Conservation (phyloP, 352 stramenopile genomes). For the Phytophthora nicotianae region DNA sequence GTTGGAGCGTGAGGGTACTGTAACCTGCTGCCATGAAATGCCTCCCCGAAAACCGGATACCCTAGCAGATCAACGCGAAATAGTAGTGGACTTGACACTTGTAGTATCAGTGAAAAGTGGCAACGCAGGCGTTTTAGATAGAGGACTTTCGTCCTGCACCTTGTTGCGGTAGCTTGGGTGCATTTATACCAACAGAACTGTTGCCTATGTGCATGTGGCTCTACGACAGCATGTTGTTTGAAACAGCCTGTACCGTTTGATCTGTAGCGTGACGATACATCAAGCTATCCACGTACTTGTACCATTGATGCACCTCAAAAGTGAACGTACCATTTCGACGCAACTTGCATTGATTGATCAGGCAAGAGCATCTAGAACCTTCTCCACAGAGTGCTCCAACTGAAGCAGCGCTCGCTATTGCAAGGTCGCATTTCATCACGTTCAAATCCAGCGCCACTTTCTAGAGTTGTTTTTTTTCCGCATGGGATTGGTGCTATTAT, state of each 20-base stretch:
- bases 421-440: neutral
- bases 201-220: conserved; percentile 5
- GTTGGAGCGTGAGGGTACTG: neutral
- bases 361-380: too few species aligned
- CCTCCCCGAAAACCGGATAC: neutral
- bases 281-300: too few species aligned
- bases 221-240: conserved; percentile 11
- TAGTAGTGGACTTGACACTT: neutral
- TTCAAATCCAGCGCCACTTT: neutral
- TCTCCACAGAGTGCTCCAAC: too few species aligned
- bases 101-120: too few species aligned
- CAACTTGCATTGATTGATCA: too few species aligned
- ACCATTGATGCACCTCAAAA: neutral
- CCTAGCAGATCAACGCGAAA: neutral
- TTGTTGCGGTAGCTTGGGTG: too few species aligned
- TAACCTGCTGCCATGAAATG: neutral
- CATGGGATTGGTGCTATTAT: neutral
- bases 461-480: too few species aligned
- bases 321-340: neutral
- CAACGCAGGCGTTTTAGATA: too few species aligned
- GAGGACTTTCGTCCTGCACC: neutral
- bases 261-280: too few species aligned
- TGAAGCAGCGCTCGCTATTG: too few species aligned
- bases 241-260: conserved; percentile 6
- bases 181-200: too few species aligned